These are phyloP conservation scores for Skeletonema potamos DNA, from an alignment of 108 stramenopile species.

Conservation along the genomic window DNA sequence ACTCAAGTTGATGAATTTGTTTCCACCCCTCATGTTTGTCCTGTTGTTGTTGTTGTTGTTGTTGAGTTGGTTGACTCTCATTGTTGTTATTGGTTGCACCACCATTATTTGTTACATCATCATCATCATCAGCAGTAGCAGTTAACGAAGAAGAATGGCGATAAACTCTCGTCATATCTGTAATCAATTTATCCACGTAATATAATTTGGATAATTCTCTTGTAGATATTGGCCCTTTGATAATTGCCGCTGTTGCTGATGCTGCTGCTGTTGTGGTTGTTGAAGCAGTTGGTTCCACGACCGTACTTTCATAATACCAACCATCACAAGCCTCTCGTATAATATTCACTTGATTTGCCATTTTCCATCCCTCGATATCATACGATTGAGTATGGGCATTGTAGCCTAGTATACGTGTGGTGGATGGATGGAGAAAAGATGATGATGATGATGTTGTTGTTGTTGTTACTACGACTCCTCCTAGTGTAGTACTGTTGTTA, in stretches of 20 bases:
- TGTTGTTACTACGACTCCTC: no score
- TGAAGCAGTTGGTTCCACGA: no score
- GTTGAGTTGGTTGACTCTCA: no score
- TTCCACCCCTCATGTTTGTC: constrained; percentile 57
- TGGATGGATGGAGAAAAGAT: neutral
- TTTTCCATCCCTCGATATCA: constrained; percentile 50
- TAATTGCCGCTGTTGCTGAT: neutral
- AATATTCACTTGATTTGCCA: constrained; percentile 40
- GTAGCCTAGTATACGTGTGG: constrained; percentile 18
- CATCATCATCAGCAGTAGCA: no score
- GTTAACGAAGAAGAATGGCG: no score
- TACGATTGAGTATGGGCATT: constrained; percentile 33
- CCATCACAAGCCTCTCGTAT: constrained; percentile 51
- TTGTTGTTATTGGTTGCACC: no score
- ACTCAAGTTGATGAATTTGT: constrained; percentile 29
- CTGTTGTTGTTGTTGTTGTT: constrained; percentile 22
- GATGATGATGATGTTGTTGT: neutral
- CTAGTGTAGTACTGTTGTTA: no score
- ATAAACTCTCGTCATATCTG: no score
- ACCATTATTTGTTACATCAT: no score
- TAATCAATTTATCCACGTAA: neutral
- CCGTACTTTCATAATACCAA: constrained; percentile 79
- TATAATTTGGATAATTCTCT: constrained; percentile 42
- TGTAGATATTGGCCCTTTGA: constrained; percentile 55
- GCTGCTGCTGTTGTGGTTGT: constrained; percentile 3